Base-by-base conservation (phyloP, 2,329 filamentous ascomycete genomes). In the Penicillium sp. region DNA sequence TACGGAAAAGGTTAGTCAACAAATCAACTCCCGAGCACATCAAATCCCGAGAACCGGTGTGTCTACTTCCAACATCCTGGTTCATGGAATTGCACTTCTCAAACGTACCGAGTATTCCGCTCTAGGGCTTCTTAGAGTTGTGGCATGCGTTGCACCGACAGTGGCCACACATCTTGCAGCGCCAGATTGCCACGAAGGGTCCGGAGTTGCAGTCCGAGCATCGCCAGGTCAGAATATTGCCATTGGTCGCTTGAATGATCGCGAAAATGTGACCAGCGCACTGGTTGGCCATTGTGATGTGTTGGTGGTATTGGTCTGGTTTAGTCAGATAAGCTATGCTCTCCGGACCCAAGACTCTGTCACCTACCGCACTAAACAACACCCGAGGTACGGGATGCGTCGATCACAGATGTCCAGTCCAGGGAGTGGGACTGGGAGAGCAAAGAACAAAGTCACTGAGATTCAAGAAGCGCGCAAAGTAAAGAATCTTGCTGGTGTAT, bases 141-240 rank as follows among this genome's bases (percentile, higher is more conserved):
- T 76, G 71, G 66, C 75, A 77, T 39, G 66, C 59, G 58, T 77
- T 73, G 64, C 75, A 77, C 21, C 74, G 75, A 63, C 69, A 75
- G 57, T 75, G 69, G 31, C 71, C 71, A 67, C 75, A 77, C 56
- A 74, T 68, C 66, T 77, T 77, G 70, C 75, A 77, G 24, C 69
- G 74, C 75, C 75, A 77, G 61, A 77, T 76, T 24, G 75, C 75
- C 44, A 73, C 64, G 54, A 72, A 76, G 35, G 75, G 75, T 22
- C 75, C 75, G 41, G 69, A 68, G 62, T 74, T 76, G 67, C 75
- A 77, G 60, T 75, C 71, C 5, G 73, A 76, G 62, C 75, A 77
- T n/a, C 73, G 70, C 75, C 75, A 77, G 49, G 72, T 73, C 53
- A 77, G 65, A 57, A 77, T 76, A 53, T 75, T 77, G 45, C 75